These are phyloP conservation scores for Leptographium flavum DNA, from an alignment of 2,329 filamentous ascomycete species.

Conservation along the genomic window DNA sequence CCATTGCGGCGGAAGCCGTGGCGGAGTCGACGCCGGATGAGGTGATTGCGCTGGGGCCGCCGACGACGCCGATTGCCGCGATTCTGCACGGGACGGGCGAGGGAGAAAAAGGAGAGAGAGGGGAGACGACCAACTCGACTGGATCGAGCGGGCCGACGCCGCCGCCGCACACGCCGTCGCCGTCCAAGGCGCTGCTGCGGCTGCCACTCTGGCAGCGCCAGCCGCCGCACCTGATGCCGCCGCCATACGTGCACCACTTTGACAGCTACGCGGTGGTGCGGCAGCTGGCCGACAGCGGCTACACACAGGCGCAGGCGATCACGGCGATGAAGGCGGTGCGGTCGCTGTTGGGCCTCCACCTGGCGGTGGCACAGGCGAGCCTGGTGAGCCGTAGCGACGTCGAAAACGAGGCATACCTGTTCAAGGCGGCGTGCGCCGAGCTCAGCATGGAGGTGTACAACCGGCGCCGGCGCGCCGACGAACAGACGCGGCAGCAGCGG, in stretches of 20 bases:
- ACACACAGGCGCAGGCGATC: slow-evolving; percentile 59
- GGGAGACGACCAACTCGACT: neutral
- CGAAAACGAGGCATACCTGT: slow-evolving; percentile 90
- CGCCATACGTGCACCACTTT: slow-evolving; percentile 88
- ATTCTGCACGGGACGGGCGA: neutral
- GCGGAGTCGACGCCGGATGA: neutral
- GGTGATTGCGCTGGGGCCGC: slow-evolving; percentile 12
- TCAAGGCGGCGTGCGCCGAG: slow-evolving; percentile 86
- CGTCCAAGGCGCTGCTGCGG: neutral
- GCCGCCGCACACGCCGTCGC: too few relatives aligned
- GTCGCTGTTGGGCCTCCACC: slow-evolving; percentile 59
- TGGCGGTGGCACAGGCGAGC: slow-evolving; percentile 65
- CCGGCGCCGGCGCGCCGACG: slow-evolving; percentile 59
- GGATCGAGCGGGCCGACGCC: too few relatives aligned
- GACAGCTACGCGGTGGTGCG: slow-evolving; percentile 85
- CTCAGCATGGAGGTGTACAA: slow-evolving; percentile 76
- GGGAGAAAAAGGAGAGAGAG: neutral
- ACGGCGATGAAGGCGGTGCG: slow-evolving; percentile 89
- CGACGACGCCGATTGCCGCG: slow-evolving; percentile 5
- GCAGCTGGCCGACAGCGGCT: slow-evolving; percentile 58
- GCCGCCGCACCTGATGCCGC: slow-evolving; percentile 52
- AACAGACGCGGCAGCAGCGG: slow-evolving; percentile 69
- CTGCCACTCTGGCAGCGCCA: slow-evolving; percentile 11
- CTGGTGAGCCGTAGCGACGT: slow-evolving; percentile 84
- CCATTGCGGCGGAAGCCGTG: neutral